Evolutionary conservation across 1,284 basidiomycete species (phyloP), one percentile per base, ranked within the genome.

Genomic region (Naganishia sp.): DNA sequence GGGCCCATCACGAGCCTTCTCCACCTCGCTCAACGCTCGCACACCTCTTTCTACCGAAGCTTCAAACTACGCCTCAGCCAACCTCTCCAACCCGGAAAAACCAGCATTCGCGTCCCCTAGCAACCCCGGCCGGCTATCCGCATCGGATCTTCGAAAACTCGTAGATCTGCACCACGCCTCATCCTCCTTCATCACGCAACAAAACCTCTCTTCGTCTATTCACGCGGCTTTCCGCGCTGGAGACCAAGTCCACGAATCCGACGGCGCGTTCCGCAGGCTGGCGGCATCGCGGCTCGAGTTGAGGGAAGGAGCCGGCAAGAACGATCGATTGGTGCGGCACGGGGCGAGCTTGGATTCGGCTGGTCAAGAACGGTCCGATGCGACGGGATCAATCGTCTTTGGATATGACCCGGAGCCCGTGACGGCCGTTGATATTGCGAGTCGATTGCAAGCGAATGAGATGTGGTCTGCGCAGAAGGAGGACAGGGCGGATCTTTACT

Each of bases 101-200:
- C 58, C 58, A 3, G 58, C 47, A 31, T 61, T 61, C 17, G 46
- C 58, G 1, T 49, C 58, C 13, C 25, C 58, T 11, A 28, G 42
- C 25, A 42, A 31, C 10, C 43, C 42, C 10, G 72, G 71, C 21
- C 47, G 66, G n/a, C 70, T 75, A 3, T 66, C 74, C 5, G 58
- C 68, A 11, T 56, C 66, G 2, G 70, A 70, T 28, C 72, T 76
- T 4, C 72, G 73, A 45, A 67, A 64, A 18, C 73, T 79, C 17
- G 71, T 78, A 42, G 65, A 69, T 17, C 71, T 79, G 10, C 76
- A 79, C 67, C 78, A 79, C 69, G 57, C 71, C n/a, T 68, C 75
- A 2, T 69, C 76, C 9, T 70, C 72, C 3, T 79, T 78, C 71
- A 72, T 79, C 57, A 66, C 65, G 17, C 65, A 60, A 31, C 52